Conservation (phyloP, 768 basidiomycete genomes). For the Rhizopogon salebrosus region DNA sequence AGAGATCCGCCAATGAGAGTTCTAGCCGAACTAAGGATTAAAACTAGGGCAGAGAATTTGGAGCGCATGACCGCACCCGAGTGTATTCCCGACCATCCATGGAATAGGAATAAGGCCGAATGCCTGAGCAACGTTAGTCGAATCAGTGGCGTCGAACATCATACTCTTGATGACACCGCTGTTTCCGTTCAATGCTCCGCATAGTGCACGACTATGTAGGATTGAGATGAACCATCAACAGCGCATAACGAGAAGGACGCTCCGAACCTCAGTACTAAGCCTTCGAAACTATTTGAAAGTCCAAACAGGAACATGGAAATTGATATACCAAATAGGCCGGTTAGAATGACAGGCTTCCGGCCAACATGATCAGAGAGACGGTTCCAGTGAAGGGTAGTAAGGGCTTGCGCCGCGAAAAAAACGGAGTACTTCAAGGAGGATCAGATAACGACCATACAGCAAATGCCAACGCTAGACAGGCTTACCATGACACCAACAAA, state of each 20-base stretch:
- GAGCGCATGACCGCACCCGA: conserved; percentile 27
- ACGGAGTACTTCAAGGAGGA: conserved; percentile 40
- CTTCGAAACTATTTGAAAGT: conserved; percentile 46
- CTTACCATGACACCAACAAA: conserved; percentile 46
- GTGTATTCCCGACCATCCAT: conserved; percentile 33
- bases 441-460: not conserved
- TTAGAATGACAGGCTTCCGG: conserved; percentile 49
- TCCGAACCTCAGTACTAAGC: conserved; percentile 45
- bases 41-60: not conserved
- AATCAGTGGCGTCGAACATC: conserved; percentile 31
- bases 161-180: conserved; percentile 37
- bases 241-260: too few species aligned
- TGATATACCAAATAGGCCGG: conserved; percentile 41
- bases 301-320: conserved; percentile 53
- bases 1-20: conserved; percentile 63
- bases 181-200: conserved; percentile 46
- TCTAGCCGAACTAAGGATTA: conserved; percentile 25
- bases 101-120: conserved; percentile 55
- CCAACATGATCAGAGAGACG: conserved; percentile 48
- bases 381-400: conserved; percentile 56
- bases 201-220: conserved; percentile 29
- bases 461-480: not conserved
- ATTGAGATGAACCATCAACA: not conserved
- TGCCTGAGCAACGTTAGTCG: conserved; percentile 21
- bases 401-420: conserved; percentile 49